Base-by-base conservation (phyloP, 306 rosid species). In the Citrullus colocynthis region DNA sequence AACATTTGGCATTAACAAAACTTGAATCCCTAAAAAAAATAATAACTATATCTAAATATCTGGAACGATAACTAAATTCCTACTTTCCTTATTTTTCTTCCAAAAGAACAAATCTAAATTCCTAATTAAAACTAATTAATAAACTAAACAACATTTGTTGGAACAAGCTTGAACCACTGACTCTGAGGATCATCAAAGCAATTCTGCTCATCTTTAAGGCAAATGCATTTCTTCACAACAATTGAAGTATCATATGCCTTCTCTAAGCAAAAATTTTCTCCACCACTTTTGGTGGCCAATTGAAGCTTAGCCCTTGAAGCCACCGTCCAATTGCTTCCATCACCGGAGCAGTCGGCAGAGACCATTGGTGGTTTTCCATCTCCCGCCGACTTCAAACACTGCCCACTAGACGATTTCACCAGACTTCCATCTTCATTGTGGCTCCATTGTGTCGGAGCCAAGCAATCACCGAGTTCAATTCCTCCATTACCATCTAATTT, bases 131-230 rank as follows among this genome's bases (percentile, higher is more conserved):
- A 39, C 49, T 16, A 71, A 24, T 13, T 48, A 48, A 24, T 28
- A 70, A 71, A 55, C 60, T 83, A 85, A 28, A 77, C 36, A 24
- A 84, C 80, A 54, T 83, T 85, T 52, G 91, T 78, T 24, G 86
- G 54, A 80, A 88, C 51, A 39, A 88, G 85, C 44, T 80, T 80
- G 81, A 88, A 85, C 89, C 91, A 84, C 6, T 85, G 89, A 45
- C 42, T 63, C 39, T 77, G 86, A 28, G 88, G 86, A 79, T 82
- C 74, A 10, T 82, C 85, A 6, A 80, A 14, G 77, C 89, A 88
- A 7, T 70, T 63, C 39, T 78, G 21, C 58, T 88, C 78, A 56
- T 82, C 85, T 30, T 34, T 9, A 11, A 80, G 54, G 79, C 91
- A 88, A 55, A 86, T 84, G 81, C 88, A 88, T 64, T 77, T 84